Conservation (phyloP, 768 basidiomycete species). For the Boletus subparvulus region DNA sequence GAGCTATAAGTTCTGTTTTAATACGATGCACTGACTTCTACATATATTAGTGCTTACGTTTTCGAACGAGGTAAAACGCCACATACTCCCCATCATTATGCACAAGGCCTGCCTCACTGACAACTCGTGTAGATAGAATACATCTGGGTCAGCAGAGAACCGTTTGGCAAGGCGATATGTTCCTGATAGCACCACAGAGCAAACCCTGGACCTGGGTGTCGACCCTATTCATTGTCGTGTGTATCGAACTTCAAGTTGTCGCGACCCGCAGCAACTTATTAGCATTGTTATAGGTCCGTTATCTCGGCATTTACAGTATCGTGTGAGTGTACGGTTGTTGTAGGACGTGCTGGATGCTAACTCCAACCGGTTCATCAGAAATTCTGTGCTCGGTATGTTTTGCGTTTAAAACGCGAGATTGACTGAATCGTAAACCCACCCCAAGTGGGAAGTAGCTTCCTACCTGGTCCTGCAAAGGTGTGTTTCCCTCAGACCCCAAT, state of each 20-base stretch:
- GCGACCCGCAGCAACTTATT: background rate
- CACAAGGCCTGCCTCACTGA: background rate
- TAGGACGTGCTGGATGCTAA: background rate
- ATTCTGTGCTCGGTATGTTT: background rate
- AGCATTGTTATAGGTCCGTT: conserved; percentile 7
- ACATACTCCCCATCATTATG: background rate
- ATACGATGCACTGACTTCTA: background rate
- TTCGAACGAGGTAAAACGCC: background rate
- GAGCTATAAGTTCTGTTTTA: background rate
- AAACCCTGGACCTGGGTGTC: conserved; percentile 7
- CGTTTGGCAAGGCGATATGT: background rate
- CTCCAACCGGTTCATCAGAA: background rate
- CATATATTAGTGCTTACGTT: background rate
- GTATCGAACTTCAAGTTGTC: background rate
- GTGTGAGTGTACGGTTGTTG: background rate
- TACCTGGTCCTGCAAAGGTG: too few relatives aligned
- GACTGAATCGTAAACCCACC: background rate
- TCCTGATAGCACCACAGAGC: background rate
- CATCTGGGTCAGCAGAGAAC: background rate
- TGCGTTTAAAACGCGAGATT: background rate
- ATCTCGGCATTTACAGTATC: background rate
- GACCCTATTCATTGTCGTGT: conserved; percentile 3
- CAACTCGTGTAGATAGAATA: background rate
- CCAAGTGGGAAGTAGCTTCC: background rate
- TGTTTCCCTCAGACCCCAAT: too few relatives aligned